Evolutionary conservation across 257 asterid species (phyloP), one percentile per base, ranked within the genome.

Genomic region (Euphrasia confusa): DNA sequence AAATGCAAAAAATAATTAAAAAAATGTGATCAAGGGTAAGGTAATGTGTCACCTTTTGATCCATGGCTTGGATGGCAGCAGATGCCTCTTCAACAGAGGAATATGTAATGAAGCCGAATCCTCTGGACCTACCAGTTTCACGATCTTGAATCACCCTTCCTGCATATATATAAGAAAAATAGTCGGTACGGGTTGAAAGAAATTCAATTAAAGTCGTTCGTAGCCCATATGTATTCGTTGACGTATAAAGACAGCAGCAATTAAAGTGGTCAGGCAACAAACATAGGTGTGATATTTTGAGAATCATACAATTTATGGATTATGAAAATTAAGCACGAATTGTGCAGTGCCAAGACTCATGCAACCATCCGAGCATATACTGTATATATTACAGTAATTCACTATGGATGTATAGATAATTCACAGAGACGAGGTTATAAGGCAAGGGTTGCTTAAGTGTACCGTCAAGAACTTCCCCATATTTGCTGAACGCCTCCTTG

Each of bases 31-130:
- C 7, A 61, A 24, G 18, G 27, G 37, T 15, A 12, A 26, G 47
- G 26, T 24, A 21, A 48, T 10, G 40, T 33, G 40, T 33, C 60
- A 91, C 98, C 98, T 84, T 80, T 60, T 80, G 83, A 68, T 88
- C 95, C 80, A 88, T 69, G 48, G 96, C 98, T 80, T 82, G 95
- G 66, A 88, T 91, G 58, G 96, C 96, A 74, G 94, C 80, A 24
- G 89, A 78, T 44, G 98, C 98, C 72, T 80, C 95, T 70, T 86
- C 98, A 47, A 60, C 26, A 28, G 75, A 63, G 4, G 72, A 17
- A 64, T 64, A 91, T 8, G 98, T 86, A 66, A 91, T 79, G 60
- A 91, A 91, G 56, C 90, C 96, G 78, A 91, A 91, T 58, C 98
- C 98, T 74, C 90, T 81, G 40, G 98, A 91, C 55, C 84, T 82